Evolutionary conservation across 176 grass and related monocot genomes (phyloP).

Genomic region (Triticum aestivum): DNA sequence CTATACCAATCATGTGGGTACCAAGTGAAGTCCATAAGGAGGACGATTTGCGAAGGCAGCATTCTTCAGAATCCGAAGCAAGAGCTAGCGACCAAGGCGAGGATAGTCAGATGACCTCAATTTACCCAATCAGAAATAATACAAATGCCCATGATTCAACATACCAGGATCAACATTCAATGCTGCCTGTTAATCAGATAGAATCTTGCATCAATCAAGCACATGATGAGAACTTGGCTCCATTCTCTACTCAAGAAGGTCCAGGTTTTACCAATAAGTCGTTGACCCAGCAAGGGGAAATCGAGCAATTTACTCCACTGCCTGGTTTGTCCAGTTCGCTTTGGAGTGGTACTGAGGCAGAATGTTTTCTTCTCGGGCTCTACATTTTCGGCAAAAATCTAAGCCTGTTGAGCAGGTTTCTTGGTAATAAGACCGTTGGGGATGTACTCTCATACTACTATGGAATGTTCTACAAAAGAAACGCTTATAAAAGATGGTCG

Average conservation of each 20-base stretch:
- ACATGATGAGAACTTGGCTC: constrained; percentile 5
- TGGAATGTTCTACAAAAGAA: constrained; percentile 60
- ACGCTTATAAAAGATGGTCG: constrained; percentile 46
- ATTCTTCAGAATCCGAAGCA: constrained; percentile 20
- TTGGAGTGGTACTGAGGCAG: constrained; percentile 62
- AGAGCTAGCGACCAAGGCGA: not conserved
- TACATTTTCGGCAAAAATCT: constrained; percentile 96
- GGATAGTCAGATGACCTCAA: constrained; percentile 31
- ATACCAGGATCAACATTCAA: constrained; percentile 26
- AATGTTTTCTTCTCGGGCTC: constrained; percentile 75
- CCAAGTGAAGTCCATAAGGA: constrained; percentile 6
- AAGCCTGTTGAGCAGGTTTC: constrained; percentile 47
- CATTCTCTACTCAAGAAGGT: constrained; percentile 22
- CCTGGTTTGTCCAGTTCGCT: constrained; percentile 43
- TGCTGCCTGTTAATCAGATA: constrained; percentile 12
- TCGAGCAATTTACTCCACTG: constrained; percentile 39
- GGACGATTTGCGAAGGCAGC: constrained; percentile 21
- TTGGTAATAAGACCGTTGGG: constrained; percentile 59
- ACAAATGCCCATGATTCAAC: constrained; percentile 17
- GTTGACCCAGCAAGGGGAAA: constrained; percentile 21
- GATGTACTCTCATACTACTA: constrained; percentile 76
- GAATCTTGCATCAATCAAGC: constrained; percentile 22
- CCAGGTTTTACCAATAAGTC: constrained; percentile 13
- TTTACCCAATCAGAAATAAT: constrained; percentile 12
- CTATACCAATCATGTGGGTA: constrained; percentile 62